Conservation (phyloP, 140 eudicot species). For the Stevia rebaudiana region DNA sequence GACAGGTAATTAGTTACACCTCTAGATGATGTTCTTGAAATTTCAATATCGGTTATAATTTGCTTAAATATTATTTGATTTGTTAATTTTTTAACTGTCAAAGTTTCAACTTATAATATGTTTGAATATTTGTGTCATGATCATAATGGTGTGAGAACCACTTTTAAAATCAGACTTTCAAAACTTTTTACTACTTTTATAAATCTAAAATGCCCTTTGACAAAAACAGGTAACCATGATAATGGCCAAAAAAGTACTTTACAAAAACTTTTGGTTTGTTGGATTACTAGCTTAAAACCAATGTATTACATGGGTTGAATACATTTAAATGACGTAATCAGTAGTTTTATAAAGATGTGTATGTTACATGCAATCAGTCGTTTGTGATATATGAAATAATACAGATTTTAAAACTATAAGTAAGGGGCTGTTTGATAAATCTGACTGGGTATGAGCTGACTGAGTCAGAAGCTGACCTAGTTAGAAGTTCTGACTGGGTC, state of each 20-base stretch:
- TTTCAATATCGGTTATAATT: neutral
- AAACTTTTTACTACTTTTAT: neutral
- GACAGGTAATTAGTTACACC: constrained; percentile 41
- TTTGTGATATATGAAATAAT: too few relatives aligned
- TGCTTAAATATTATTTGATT: neutral
- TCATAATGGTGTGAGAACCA: neutral
- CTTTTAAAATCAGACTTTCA: too few relatives aligned
- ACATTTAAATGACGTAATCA: too few relatives aligned
- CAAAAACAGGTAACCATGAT: neutral
- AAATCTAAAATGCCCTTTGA: neutral
- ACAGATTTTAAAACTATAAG: too few relatives aligned
- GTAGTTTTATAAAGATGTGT: too few relatives aligned
- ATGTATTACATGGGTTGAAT: too few relatives aligned
- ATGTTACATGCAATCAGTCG: too few relatives aligned
- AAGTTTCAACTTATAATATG: neutral
- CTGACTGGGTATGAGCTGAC: too few relatives aligned
- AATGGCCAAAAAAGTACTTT: neutral
- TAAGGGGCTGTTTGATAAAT: too few relatives aligned
- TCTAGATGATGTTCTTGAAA: neutral
- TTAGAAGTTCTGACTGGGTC: too few relatives aligned
- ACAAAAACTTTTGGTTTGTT: neutral
- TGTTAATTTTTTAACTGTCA: neutral
- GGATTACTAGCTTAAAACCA: neutral
- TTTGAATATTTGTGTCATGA: neutral
- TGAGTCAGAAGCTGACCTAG: too few relatives aligned